These are phyloP conservation scores for Venturia asperata DNA, from an alignment of 2,329 filamentous ascomycete species.

Conservation along the genomic window DNA sequence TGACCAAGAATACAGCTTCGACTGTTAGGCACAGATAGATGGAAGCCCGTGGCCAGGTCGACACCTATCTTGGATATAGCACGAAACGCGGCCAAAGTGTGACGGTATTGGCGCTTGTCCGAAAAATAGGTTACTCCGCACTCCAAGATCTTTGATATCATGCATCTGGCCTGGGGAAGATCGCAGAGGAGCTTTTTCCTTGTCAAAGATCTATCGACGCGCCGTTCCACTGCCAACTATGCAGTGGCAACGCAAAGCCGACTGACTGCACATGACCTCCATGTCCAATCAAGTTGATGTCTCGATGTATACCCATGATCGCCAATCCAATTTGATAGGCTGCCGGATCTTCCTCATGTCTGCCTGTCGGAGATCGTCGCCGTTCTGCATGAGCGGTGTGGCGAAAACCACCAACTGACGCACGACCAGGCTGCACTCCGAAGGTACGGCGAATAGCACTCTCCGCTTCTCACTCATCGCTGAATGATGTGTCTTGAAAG, in stretches of 20 bases:
- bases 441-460: background rate
- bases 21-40: background rate
- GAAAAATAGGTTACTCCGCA: background rate
- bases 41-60: background rate
- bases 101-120: background rate
- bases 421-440: background rate
- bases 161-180: background rate
- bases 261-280: background rate
- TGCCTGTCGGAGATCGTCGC: conserved; percentile 1
- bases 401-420: background rate
- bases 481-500: background rate
- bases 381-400: background rate
- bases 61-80: too few relatives aligned
- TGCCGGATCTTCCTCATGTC: background rate
- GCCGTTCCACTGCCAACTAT: background rate
- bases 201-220: background rate
- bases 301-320: background rate
- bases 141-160: background rate
- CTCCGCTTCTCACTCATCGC: too few relatives aligned
- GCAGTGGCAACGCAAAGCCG: background rate
- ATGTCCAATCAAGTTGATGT: background rate
- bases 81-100: background rate
- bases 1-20: background rate
- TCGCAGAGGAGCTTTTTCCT: background rate
- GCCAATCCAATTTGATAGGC: background rate